Evolutionary conservation across 495 filamentous ascomycete genomes (phyloP).

Genomic region (Pseudoneurospora amorphoporcata): DNA sequence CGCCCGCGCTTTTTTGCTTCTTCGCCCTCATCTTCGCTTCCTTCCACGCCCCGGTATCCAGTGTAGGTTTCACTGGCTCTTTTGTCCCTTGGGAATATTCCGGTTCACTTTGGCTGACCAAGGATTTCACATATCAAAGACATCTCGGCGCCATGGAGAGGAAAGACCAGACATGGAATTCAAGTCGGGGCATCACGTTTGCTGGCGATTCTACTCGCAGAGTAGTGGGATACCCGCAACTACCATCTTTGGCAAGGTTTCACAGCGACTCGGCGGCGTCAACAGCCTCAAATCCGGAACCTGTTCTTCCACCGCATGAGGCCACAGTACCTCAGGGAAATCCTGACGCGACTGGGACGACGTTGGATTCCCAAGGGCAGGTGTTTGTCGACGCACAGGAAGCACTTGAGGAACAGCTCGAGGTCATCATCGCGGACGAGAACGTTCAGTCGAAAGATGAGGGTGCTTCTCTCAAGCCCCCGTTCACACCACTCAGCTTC

Average conservation of each 20-base stretch:
- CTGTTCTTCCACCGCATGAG: background rate
- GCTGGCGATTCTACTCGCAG: conserved; percentile 3
- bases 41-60: background rate
- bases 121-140: background rate
- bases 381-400: background rate
- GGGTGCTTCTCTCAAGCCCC: conserved; percentile 12
- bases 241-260: conserved; percentile 3
- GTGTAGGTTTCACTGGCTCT: background rate
- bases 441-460: conserved; percentile 4
- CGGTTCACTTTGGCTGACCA: background rate
- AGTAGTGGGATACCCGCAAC: conserved; percentile 10
- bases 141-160: background rate
- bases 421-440: background rate
- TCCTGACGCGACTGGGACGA: background rate
- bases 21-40: background rate
- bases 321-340: background rate
- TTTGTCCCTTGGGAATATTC: background rate
- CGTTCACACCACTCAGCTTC: conserved; percentile 28
- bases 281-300: background rate
- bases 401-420: background rate
- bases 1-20: conserved; percentile 5
- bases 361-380: background rate
- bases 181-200: conserved; percentile 31
- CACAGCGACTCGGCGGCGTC: conserved; percentile 1
- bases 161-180: conserved; percentile 26